Evolutionary conservation across 1,284 basidiomycete species (phyloP), one percentile per base, ranked within the genome.

Genomic region (Ustilago esculenta): DNA sequence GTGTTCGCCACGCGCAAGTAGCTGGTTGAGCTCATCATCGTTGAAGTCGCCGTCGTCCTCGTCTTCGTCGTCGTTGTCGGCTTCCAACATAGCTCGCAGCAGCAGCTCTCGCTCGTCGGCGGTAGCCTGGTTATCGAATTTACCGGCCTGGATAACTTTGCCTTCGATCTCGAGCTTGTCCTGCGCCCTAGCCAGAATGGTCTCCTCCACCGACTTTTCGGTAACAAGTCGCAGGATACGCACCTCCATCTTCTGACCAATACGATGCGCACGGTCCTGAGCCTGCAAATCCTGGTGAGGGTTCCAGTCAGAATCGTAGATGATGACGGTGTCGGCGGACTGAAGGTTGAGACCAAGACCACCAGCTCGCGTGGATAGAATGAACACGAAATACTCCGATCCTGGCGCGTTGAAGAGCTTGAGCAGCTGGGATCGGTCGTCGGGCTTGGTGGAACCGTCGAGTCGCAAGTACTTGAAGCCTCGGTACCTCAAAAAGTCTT

Each of bases 91-190:
- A 82, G 90, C 82, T 80, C 92, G 91, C 83, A 98, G 84, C 75
- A 95, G 90, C 79, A 92, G 90, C 81, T 99, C 96, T 77, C 96
- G 94, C 83, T 99, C 96, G 81, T 96, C 94, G 63, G 92, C 91
- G 1, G 94, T 96, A 17, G 94, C 96, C 84, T 97, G 95, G 84
- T 98, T 96, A 83, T 99, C 96, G 85, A 98, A 98, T 59, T 94
- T 92, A 86, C 95, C 95, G 48, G 95, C 95, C 49, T 82, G 81
- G 47, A 82, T 82, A 48, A 98, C 94, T 84, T 98, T 98, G 85
- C 96, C 94, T 83, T 99, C 96, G 81, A 99, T 96, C 80, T 97
- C 95, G 47, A 98, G 90, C 86, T 99, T 99, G 84, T 89, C 92
- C 68, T 93, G 89, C 3, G 96, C 96, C 69, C 94, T 88, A 42